Base-by-base conservation (phyloP, 2,329 filamentous ascomycete species). In the Fusarium kyushuense region DNA sequence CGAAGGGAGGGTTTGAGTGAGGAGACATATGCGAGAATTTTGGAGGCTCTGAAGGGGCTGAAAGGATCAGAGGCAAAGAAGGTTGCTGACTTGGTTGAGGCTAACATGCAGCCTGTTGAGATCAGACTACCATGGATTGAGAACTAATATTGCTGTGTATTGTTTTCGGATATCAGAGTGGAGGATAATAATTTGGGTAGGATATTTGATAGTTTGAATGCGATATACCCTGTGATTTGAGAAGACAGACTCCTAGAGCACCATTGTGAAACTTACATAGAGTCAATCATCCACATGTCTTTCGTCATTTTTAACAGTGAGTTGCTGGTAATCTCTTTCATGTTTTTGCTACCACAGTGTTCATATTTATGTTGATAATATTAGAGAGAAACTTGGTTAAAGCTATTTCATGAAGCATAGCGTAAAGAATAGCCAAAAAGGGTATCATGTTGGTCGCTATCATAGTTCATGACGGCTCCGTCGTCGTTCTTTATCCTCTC, bases 1-100 rank as follows among this genome's bases (percentile, higher is more conserved):
- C 82, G 84, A 17, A 84, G 79, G 52, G 85, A 84, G 65, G 91
- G 91, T 0, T 67, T 93, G 66, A 85, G 83, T 55, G 80, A 85
- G 58, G 84, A 81, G 75, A 87, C 88, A 54, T 83, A 89, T 38
- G 80, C 78, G 49, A 82, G 76, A 27, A 87, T 95, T 63, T 83
- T 86, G 75, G 77, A 78, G 42, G 87, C 82, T 12, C 67, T 92
- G 64, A 75, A 55, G 42, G 71, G 59, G 5, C 40, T 92, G 64
- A 75, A 55, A 41, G 71, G 59, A 7, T 43, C 77, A n/a, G 84
- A 84, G 41, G 83, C 90, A 13, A 83, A 82, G 70, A 83, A 84
- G 73, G 75, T 94, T 70, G 82, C 78, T n/a, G 75, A 79, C 38
- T 78, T 87, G 77, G 81, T 83, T 6, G 79, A 78, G 71, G 78